These are phyloP conservation scores for Solanum ossicruentum DNA, from an alignment of 257 asterid genomes.

Conservation along the genomic window DNA sequence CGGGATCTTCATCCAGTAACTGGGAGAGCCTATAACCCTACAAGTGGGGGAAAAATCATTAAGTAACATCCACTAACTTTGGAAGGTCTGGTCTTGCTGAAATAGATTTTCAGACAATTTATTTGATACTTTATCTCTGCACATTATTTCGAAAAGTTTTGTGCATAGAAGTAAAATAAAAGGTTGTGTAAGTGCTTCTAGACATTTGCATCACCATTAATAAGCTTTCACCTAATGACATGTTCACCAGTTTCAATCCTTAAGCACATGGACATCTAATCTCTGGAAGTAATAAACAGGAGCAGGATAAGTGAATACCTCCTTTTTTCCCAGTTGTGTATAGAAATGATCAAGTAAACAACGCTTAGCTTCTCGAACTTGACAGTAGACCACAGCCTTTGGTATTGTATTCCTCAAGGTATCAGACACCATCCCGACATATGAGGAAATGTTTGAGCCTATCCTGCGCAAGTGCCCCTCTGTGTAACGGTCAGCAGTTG, in stretches of 20 bases:
- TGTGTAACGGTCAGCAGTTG: conserved; percentile 19
- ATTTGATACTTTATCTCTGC: background rate
- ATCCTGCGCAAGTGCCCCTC: conserved; percentile 27
- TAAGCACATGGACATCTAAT: background rate
- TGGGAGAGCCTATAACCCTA: conserved; percentile 17
- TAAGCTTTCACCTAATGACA: background rate
- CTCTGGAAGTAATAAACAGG: background rate
- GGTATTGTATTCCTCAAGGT: conserved; percentile 24
- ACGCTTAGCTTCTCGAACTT: conserved; percentile 30
- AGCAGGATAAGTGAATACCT: conserved; percentile 8
- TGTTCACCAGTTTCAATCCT: background rate
- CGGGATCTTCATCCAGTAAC: conserved; percentile 26
- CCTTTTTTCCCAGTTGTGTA: conserved; percentile 21
- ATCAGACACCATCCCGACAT: conserved; percentile 21
- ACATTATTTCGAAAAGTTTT: background rate
- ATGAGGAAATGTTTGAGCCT: conserved; percentile 25
- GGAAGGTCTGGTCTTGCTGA: background rate
- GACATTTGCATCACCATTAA: background rate
- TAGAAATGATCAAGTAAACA: conserved; percentile 27
- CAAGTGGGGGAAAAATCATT: background rate
- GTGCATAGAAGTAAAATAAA: background rate
- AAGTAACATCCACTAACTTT: background rate
- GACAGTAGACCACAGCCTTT: conserved; percentile 33
- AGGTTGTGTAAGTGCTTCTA: background rate
- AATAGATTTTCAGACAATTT: background rate